Evolutionary conservation across 176 grass and related monocot species (phyloP), one percentile per base, ranked within the genome.

Genomic region (Elaeis guineensis): DNA sequence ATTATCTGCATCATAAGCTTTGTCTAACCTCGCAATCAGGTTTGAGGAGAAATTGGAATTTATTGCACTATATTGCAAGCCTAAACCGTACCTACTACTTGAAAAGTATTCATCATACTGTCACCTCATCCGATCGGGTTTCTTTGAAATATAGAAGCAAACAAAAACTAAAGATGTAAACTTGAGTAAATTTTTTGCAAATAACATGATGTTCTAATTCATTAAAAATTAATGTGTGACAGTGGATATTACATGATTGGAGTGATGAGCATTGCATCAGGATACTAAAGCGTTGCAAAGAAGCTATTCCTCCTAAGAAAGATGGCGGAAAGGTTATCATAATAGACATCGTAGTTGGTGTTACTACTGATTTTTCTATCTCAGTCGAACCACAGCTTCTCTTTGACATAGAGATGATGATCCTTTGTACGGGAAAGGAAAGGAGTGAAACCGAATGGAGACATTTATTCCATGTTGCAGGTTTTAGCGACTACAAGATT

Each of bases 201-300:
- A 39, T 39, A 39, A 11, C 5, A 39, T 39, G 8, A 0, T 39
- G 9, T 39, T 2, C 35, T 39, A 39, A 39, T 39, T 39, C 35
- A 39, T 39, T 39, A 39, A 12, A 39, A 11, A 12, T 2, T 39
- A 8, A 39, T 11, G 1, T 39, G 9, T 39, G 69, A 21, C 49
- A 85, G 70, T 84, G 81, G 75, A 59, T 79, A 54, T 68, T 84
- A 2, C 81, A 80, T 44, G 82, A 75, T 18, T 80, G 67, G 77
- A 23, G 30, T 0, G 53, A 85, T 1, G 32, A 73, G 15, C 64
- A 84, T 0, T 84, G 75, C 21, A 48, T 79, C 12, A 75, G 61
- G 69, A 84, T 84, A 50, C 5, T 84, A 15, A 55, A 19, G 32
- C 59, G 52, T 6, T 84, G 76, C 25, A 84, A 75, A 30, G 54